Evolutionary conservation across 2,329 filamentous ascomycete species (phyloP), one percentile per base, ranked within the genome.

Genomic region (Epichloe festucae): DNA sequence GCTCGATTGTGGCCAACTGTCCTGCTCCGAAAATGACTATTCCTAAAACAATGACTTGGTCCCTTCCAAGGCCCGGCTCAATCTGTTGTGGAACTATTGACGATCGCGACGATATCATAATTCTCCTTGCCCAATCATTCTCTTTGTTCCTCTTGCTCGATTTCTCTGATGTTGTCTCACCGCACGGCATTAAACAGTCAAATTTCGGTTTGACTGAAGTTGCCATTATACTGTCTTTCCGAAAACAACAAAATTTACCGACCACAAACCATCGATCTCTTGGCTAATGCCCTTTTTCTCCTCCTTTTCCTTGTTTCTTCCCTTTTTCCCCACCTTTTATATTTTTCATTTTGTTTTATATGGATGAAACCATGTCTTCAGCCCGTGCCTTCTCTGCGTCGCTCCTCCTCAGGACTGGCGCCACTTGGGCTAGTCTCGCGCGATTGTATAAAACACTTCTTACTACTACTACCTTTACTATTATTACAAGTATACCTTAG

Each of bases 61-160:
- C 23, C 43, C 15, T 35, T 14, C 11, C 19, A 40, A 6, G 21
- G 42, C 31, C 40, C 11, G 38, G 17, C 35, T 48, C 38, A 42
- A 42, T 31, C 39, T 44, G 19, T 21, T 34, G 39, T 34, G 21
- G 44, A 40, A 40, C 14, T 10, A 47, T 47, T 53, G 51, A 53
- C 39, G 51, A 53, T 41, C 36, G 45, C 47, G 19, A 53, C 38
- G 51, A 53, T 36, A 44, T 50, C 31, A 48, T 36, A 39, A 43
- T 47, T 31, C 42, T 52, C 17, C 35, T 23, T 40, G 17, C 17
- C 40, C 12, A 35, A 23, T 17, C 21, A 31, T 11, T 41, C 21
- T 8, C 41, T 41, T 41, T n/a, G 19, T 45, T 45, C 31, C 38
- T 17, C 47, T 41, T 15, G 14, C 23, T 42, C 19, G 42, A 43